Evolutionary conservation across 2,329 filamentous ascomycete species (phyloP), one percentile per base, ranked within the genome.

Genomic region (Neopestalotiopsis rosae): DNA sequence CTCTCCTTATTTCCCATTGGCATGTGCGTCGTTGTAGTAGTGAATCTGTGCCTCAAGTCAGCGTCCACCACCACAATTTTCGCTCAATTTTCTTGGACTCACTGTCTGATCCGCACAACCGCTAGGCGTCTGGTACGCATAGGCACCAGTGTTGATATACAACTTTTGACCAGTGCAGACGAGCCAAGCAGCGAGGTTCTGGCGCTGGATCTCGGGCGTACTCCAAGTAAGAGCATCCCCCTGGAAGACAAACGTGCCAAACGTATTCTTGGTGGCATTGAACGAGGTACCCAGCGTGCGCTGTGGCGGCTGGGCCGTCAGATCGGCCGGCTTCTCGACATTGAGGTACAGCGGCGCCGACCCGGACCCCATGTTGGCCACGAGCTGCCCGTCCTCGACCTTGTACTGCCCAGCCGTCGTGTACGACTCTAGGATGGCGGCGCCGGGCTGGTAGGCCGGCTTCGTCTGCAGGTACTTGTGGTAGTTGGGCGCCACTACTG

Each of bases 71-170:
- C 34, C 64, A 40, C 5, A 34, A 24, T 7, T 6, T 3, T 10
- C 30, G n/a, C 32, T 42, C 17, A 5, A 13, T 13, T 7, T 9
- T n/a, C 0, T 34, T 10, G 1, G 32, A 79, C 84, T 79, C 71
- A 87, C 85, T 63, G 87, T 90, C 79, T 90, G 84, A 79, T 90
- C 88, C 38, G 82, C 81, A 78, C 88, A 90, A 3, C 88, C 88
- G 3, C 78, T 76, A 0, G 88, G 88, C 12, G 88, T 90, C 77
- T 86, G 79, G 74, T 89, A 90, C 32, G 79, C 79, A 74, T 90
- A 90, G 14, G 86, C 86, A 0, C 89, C 88, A 67, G 89, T 82
- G 73, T 90, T 90, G 73, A 90, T 83, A 73, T 86, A 89, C 70
- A 90, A 71, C 61, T 74, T 76, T 77, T 87, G 84, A 5, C 81